Percentiles rank a stretch among this genome's conserved stretches.
These are phyloP conservation scores for Ogataea methanolica DNA, from an alignment of 805 yeast species.

Conservation along the genomic window DNA sequence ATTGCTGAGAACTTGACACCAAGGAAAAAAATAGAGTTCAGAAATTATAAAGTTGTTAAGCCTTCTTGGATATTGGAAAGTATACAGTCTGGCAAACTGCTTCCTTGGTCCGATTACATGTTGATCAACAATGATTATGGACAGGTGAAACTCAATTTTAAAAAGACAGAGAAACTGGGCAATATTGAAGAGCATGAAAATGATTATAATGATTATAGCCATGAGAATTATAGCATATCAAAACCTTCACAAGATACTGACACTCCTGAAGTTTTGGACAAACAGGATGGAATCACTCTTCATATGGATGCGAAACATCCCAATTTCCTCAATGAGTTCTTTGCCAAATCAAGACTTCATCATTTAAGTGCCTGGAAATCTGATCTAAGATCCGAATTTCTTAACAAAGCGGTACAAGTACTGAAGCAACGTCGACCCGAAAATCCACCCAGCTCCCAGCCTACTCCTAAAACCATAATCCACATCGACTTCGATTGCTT, in stretches of 20 bases:
- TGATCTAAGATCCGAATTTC: conserved; percentile 58
- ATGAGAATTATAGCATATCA: conserved; percentile 3
- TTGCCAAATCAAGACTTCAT: conserved; percentile 79
- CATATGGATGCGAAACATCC: conserved; percentile 68
- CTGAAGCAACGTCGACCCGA: conserved; percentile 5
- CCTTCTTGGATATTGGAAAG: conserved; percentile 82
- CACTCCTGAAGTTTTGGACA: conserved; percentile 8
- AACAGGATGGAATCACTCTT: conserved; percentile 7
- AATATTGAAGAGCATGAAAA: conserved; percentile 2
- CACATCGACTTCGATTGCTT: conserved; percentile 95
- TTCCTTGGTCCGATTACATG: conserved; percentile 70
- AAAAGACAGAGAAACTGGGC: conserved; percentile 4
- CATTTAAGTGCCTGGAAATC: conserved; percentile 87
- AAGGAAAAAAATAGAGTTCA: conserved; percentile 60
- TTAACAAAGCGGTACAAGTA: conserved; percentile 38
- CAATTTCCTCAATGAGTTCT: conserved; percentile 64
- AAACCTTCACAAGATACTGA: conserved; percentile 6
- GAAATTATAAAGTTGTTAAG: conserved; percentile 66
- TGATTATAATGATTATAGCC: conserved; percentile 3
- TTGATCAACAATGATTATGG: conserved; percentile 50
- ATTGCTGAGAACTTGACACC: conserved; percentile 78
- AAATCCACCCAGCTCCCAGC: conserved; percentile 1
- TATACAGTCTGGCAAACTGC: conserved; percentile 39
- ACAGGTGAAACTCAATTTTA: conserved; percentile 39
- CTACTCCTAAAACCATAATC: conserved; percentile 37